Base-by-base conservation (phyloP, 73 alveolate genomes). In the Paramecium caudatum region DNA sequence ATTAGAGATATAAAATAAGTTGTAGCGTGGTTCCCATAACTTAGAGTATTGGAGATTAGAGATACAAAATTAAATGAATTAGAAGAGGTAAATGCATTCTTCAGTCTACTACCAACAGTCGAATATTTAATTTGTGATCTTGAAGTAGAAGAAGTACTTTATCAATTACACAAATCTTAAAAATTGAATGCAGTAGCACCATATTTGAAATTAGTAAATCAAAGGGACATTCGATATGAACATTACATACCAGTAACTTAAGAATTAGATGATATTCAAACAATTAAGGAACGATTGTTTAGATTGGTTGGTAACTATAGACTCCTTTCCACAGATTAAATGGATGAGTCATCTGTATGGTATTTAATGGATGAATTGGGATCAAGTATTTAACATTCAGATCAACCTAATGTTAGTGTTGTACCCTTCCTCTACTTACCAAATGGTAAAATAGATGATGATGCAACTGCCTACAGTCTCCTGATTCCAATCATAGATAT, bases 351-450 rank as follows among this genome's bases (percentile, higher is more conserved):
- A 50, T 91, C 96, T 23, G 90, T 93, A 30, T 97, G 98, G 98
- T 96, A 96, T 92, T 48, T 97, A 12, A 96, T 91, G 92, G 99
- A 97, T 86, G 99, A 96, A 91, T 94, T 97, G 16, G 99, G 99
- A 36, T 70, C 97, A 8, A 90, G 98, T 1, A 93, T 97, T 32
- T 78, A 50, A 27, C 99, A 97, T 83, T 94, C 98, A 86, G 99
- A 97, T 91, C 62, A 82, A 17, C 99, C 99, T 39, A 97, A 96
- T 83, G 84, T 94, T 86, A 93, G 93, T 9, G 68, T 97, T 49
- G 97, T 90, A 46, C 99, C 99, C n/a, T 96, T 97, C 84, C 82
- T 97, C 43, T 96, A 93, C 81, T 82, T 96, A 68, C 97, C 98
- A 48, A 91, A 91, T 47, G 92, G 91, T 12, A 93, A 92, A 70